A percentile compares a stretch with the other conserved stretches of the same genome.
Conservation (phyloP, 2,329 filamentous ascomycete species). For the Cladosporium cucumerinum region DNA sequence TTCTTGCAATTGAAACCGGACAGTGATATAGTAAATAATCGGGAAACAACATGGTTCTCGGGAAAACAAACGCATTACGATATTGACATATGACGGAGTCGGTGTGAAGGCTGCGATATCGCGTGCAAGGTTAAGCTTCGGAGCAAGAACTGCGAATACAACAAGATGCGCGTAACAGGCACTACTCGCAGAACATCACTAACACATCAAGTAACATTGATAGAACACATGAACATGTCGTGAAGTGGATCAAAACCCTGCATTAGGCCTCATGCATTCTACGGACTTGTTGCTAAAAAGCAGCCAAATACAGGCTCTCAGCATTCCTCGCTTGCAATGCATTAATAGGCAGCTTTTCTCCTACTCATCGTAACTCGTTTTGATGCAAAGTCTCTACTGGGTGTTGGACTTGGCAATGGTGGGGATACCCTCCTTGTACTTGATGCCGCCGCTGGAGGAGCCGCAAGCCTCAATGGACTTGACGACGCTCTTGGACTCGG, state of each 20-base stretch:
- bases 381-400: neutral
- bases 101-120: neutral
- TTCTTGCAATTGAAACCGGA: neutral
- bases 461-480: slow-evolving; percentile 59
- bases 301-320: slow-evolving; percentile 4
- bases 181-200: neutral
- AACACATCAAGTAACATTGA: neutral
- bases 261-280: slow-evolving; percentile 11
- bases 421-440: slow-evolving; percentile 46
- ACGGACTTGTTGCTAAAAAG: slow-evolving; percentile 4
- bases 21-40: neutral
- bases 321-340: slow-evolving; percentile 10
- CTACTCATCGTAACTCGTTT: slow-evolving; percentile 8
- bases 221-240: neutral
- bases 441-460: slow-evolving; percentile 52
- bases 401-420: slow-evolving; percentile 40
- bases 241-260: slow-evolving; percentile 1
- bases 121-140: neutral
- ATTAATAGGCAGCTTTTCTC: slow-evolving; percentile 14
- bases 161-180: neutral
- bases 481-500: slow-evolving; percentile 53
- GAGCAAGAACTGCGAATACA: neutral
- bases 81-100: neutral
- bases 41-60: neutral
- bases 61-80: neutral